Evolutionary conservation across 805 yeast genomes (phyloP).

Genomic region (Ogataea corticis): DNA sequence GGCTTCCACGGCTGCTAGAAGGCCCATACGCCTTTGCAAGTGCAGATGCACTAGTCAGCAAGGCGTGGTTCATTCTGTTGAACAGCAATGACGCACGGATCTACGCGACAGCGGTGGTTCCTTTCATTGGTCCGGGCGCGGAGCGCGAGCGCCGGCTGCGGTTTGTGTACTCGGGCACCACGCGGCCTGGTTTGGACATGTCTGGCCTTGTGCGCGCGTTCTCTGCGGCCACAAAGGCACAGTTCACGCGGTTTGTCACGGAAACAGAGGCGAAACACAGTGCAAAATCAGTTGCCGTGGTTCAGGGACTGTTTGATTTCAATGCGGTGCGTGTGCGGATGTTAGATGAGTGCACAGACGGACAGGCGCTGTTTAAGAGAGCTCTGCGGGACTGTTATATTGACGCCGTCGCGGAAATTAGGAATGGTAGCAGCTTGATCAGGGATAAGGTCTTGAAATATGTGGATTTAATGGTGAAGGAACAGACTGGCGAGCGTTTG

Average conservation of each 20-base stretch:
- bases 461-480: constrained; percentile 12
- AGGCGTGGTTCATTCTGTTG: not conserved
- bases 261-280: not conserved
- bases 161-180: not conserved
- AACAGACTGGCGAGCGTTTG: not conserved
- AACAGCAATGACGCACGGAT: not conserved
- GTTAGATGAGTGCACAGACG: constrained; percentile 2
- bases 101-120: not conserved
- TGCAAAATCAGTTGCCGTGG: not conserved
- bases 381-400: constrained; percentile 2
- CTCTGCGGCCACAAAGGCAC: not conserved
- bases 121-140: not conserved
- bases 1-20: not conserved
- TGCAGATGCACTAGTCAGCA: not conserved
- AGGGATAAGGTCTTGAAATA: constrained; percentile 16
- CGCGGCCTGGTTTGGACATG: not conserved
- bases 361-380: constrained; percentile 1
- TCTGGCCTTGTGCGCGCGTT: not conserved
- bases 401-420: constrained; percentile 1
- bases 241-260: not conserved
- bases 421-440: constrained; percentile 10
- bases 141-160: not conserved
- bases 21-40: not conserved
- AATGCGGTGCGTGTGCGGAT: not conserved
- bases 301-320: not conserved